phyloP scores from a whole-genome alignment of 768 basidiomycete genomes.

The Termitomyces heimii region DNA sequence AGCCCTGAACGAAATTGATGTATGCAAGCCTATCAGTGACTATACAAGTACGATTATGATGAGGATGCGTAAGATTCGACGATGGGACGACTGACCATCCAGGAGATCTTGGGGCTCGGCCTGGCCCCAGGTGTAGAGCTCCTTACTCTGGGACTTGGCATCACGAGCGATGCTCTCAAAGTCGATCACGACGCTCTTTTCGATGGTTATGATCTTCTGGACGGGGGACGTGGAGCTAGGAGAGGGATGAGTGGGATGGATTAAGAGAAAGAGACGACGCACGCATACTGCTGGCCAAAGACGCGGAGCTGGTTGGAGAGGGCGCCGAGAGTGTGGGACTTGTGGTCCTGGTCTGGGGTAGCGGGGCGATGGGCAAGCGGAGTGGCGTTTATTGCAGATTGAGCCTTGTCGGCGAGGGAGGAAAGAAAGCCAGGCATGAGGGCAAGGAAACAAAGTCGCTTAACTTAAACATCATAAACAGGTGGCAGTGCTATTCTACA shows the following conservation, averaged over 20 bases:
- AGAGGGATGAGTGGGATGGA: constrained; percentile 6
- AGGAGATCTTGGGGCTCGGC: constrained; percentile 63
- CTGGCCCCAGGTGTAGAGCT: constrained; percentile 83
- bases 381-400: constrained; percentile 59
- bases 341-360: constrained; percentile 37
- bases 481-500: constrained; percentile 27
- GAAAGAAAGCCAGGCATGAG: constrained; percentile 54
- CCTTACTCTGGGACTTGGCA: constrained; percentile 71
- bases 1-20: constrained; percentile 72
- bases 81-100: constrained; percentile 47
- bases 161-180: constrained; percentile 63
- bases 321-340: constrained; percentile 51
- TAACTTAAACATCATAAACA: neutral
- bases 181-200: constrained; percentile 76
- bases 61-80: constrained; percentile 3
- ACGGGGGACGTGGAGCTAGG: constrained; percentile 53
- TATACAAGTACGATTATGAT: constrained; percentile 18
- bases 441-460: neutral
- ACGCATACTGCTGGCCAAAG: constrained; percentile 73
- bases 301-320: constrained; percentile 69
- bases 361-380: constrained; percentile 43
- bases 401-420: constrained; percentile 72
- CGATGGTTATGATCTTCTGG: constrained; percentile 74
- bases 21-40: constrained; percentile 81
- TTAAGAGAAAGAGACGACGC: constrained; percentile 17